Conservation (phyloP, 148 eudicot genomes). For the Agrostemma githago region DNA sequence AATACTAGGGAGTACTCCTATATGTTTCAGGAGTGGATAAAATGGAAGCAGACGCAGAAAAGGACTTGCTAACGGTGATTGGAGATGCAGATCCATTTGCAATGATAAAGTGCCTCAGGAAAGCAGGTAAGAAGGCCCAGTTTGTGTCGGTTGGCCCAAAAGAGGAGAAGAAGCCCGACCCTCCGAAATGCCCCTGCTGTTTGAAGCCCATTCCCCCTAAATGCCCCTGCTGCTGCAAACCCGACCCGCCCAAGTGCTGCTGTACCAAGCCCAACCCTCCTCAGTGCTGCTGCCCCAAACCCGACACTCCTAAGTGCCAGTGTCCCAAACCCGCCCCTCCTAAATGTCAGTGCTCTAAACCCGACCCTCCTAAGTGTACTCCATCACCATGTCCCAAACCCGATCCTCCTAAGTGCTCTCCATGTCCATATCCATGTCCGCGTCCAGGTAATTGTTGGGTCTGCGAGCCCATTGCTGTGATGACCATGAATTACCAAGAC, state of each 20-base stretch:
- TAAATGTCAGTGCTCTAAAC: neutral
- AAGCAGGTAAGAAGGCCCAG: conserved; percentile 40
- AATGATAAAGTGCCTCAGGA: conserved; percentile 35
- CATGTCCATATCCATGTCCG: neutral
- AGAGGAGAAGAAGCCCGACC: conserved; percentile 29
- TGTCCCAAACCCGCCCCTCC: conserved; percentile 18
- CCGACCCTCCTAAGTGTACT: neutral
- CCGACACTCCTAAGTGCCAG: neutral
- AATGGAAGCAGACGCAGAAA: conserved; percentile 48
- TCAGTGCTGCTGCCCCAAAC: neutral
- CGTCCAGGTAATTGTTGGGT: neutral
- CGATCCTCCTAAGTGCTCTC: neutral
- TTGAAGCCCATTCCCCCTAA: too few relatives aligned
- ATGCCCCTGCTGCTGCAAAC: neutral
- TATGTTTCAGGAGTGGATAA: conserved; percentile 47
- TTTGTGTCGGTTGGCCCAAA: conserved; percentile 50
- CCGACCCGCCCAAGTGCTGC: neutral
- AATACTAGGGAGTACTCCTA: too few relatives aligned
- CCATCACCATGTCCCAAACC: neutral
- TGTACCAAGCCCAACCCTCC: neutral
- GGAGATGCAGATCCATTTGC: conserved; percentile 63
- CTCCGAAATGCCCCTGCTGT: conserved; percentile 1
- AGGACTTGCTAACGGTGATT: conserved; percentile 43
- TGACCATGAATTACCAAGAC: conserved; percentile 16
- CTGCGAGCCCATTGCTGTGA: conserved; percentile 15